Evolutionary conservation across 23 red algal species (phyloP), one percentile per base, ranked within the genome.

Genomic region (Agarophyton chilense): DNA sequence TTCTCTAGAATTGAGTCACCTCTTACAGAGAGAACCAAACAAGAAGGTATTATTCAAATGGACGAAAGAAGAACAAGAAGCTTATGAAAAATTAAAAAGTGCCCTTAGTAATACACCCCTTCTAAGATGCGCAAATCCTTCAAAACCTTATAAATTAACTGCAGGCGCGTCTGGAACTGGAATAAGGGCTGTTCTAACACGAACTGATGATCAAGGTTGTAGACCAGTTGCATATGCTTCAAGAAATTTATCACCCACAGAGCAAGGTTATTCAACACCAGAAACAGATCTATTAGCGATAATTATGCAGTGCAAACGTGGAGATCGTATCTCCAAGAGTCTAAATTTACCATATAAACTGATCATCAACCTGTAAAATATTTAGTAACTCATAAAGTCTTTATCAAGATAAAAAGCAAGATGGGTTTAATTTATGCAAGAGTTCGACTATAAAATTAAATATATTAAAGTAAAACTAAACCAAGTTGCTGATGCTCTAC

Each of bases 271-370:
- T 40, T 25, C 46, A 1, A 81, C 63, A 21, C 74, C 72, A 13
- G 74, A 81, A 53, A 33, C 74, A 49, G 75, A 91, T 16, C 4
- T 91, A 39, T 25, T 81, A 22, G 87, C 11, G 13, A 81, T 81
- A n/a, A 47, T 16, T 46, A 68, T 45, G 55, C 76, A 12, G 19
- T 81, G 9, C 4, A 82, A 68, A 72, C 4, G 8, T 91, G 52
- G 56, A 91, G 87, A 91, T 55, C 21, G 3, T 91, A 91, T 81
- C 22, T 91, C 11, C 24, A 81, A 42, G 72, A 51, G 28, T 52
- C 75, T 42, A 79, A 54, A 25, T 81, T 67, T 31, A 53, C 19
- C 0, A 81, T 81, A n/a, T 43, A 33, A 29, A 54, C 51, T 16
- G 60, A 91, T 74, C 45, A 88, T 43, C 46, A 77, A 22, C 67